phyloP scores from a whole-genome alignment of 1,139 yeast species.

The Candida freyschussii region DNA sequence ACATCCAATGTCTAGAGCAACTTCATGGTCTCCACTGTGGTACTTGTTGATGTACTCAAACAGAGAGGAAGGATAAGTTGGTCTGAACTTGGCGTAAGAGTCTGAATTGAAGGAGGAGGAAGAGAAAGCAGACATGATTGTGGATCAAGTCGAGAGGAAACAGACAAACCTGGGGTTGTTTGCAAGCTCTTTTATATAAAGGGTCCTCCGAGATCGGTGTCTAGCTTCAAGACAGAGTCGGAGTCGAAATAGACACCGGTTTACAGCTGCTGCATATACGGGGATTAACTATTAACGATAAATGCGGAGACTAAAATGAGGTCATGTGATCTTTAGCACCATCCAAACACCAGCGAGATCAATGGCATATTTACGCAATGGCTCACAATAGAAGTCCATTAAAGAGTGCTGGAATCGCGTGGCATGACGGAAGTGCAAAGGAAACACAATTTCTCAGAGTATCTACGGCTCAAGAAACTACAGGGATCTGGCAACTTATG shows the following conservation, averaged over 20 bases:
- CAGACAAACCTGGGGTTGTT: neutral
- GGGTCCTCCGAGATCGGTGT: no score
- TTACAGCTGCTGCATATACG: no score
- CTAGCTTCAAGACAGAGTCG: no score
- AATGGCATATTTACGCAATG: no score
- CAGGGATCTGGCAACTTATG: neutral
- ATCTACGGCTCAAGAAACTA: slow-evolving; percentile 3
- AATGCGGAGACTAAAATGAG: no score
- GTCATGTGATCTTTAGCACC: no score
- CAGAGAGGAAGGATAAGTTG: slow-evolving; percentile 46
- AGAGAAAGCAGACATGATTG: slow-evolving; percentile 50
- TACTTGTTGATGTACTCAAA: slow-evolving; percentile 36
- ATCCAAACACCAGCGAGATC: no score
- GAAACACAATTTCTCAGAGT: slow-evolving; percentile 3
- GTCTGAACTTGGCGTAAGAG: slow-evolving; percentile 51
- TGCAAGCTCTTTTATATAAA: neutral
- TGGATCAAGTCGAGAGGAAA: no score
- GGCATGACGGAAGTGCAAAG: neutral
- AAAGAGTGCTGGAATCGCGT: no score
- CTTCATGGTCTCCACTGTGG: slow-evolving; percentile 27
- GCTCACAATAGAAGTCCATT: no score
- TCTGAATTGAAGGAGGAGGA: slow-evolving; percentile 45
- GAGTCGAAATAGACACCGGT: no score
- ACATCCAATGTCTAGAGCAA: slow-evolving; percentile 68
- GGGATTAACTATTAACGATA: no score